Conservation (phyloP, 257 asterid genomes). For the Lycium ferocissimum region DNA sequence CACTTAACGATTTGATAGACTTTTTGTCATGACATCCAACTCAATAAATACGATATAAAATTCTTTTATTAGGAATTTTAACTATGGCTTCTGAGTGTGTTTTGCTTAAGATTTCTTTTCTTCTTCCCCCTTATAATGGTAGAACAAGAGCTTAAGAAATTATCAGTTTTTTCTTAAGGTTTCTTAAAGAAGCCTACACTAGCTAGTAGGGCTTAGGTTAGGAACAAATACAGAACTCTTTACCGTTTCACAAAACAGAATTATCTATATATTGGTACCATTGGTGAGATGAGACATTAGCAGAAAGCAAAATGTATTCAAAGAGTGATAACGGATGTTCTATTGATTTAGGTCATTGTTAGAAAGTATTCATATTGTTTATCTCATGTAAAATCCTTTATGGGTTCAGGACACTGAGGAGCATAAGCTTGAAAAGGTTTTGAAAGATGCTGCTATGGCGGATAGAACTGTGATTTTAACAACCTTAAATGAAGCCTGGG, state of each 20-base stretch:
- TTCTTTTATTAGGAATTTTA: not conserved
- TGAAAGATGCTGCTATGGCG: slow-evolving; percentile 51
- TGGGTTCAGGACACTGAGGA: slow-evolving; percentile 43
- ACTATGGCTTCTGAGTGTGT: not conserved
- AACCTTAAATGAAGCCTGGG: slow-evolving; percentile 61
- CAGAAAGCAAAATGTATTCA: not conserved
- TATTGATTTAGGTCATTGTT: too few species aligned
- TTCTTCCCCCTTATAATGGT: not conserved
- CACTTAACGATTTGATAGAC: not conserved
- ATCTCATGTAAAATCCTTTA: not conserved
- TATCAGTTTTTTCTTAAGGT: not conserved
- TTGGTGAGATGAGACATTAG: not conserved
- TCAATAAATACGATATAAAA: not conserved
- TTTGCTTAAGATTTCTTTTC: not conserved
- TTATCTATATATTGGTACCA: not conserved
- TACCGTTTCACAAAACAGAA: not conserved
- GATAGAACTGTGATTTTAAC: slow-evolving; percentile 58
- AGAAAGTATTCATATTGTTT: not conserved
- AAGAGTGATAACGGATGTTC: not conserved
- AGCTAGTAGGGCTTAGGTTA: not conserved
- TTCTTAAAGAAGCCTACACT: not conserved
- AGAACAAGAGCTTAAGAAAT: not conserved
- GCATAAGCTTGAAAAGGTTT: slow-evolving; percentile 42
- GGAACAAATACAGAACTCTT: not conserved
- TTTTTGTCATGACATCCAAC: not conserved